Conservation (phyloP, 2,329 filamentous ascomycete genomes). For the Samsoniella hepiali region DNA sequence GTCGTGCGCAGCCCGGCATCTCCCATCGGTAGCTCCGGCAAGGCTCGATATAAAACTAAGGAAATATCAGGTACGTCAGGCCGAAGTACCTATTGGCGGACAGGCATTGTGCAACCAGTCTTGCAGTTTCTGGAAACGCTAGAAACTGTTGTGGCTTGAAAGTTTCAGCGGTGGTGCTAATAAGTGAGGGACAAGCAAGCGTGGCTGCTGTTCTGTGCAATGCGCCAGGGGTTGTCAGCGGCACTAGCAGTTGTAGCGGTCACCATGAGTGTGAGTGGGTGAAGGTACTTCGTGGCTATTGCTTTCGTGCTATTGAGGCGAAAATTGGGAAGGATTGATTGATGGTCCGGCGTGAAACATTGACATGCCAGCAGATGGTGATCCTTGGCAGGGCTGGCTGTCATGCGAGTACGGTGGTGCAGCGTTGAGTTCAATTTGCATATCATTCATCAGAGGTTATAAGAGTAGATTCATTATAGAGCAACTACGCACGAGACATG, state of each 20-base stretch:
- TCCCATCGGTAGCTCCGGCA: background rate
- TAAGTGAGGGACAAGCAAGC: background rate
- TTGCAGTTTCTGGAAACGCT: background rate
- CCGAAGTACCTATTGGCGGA: too few relatives aligned
- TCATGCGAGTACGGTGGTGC: background rate
- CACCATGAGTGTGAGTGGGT: background rate
- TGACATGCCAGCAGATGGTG: background rate
- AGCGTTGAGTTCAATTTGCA: background rate
- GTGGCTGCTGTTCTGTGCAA: background rate
- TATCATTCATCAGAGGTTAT: background rate
- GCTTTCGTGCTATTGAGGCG: background rate
- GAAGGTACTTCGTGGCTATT: background rate
- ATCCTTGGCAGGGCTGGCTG: conserved; percentile 1
- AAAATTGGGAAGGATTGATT: conserved; percentile 1
- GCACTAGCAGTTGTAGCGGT: background rate
- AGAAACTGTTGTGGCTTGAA: background rate
- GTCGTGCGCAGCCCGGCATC: background rate
- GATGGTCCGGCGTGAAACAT: background rate
- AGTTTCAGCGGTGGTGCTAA: background rate
- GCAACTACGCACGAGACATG: background rate
- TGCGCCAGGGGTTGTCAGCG: background rate
- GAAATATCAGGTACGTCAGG: background rate
- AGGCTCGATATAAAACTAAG: background rate
- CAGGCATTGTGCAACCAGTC: background rate
- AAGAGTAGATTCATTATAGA: background rate